Percentiles rank a stretch among this genome's conserved stretches.
Evolutionary conservation across 2,329 filamentous ascomycete genomes (phyloP).

Genomic region (Emergomyces orientalis): DNA sequence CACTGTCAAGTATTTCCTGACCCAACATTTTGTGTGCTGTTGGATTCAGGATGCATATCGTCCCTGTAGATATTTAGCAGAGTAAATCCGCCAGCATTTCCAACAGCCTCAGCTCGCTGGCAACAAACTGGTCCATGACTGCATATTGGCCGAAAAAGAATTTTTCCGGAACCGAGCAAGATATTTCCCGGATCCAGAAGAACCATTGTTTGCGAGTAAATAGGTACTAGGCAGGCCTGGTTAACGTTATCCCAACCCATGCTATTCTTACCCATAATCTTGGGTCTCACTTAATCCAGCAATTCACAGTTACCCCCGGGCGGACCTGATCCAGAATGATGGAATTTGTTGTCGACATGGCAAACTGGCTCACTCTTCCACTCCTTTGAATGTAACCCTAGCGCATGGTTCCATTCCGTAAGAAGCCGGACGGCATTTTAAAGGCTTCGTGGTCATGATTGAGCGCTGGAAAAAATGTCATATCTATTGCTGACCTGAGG

Average conservation of each 20-base stretch:
- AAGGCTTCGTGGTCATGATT: constrained; percentile 22
- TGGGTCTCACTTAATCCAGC: constrained; percentile 28
- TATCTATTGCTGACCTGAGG: constrained; percentile 31
- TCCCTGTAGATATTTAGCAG: constrained; percentile 25
- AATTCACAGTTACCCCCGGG: constrained; percentile 28
- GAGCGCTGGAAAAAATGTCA: constrained; percentile 34
- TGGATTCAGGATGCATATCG: constrained; percentile 34
- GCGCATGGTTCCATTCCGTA: constrained; percentile 28
- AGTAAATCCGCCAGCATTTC: not conserved
- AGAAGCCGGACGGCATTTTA: constrained; percentile 28
- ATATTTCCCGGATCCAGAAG: constrained; percentile 20
- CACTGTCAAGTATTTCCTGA: too few species aligned
- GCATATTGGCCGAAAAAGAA: constrained; percentile 34
- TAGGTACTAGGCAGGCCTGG: constrained; percentile 29
- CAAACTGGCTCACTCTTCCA: constrained; percentile 30
- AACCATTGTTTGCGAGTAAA: constrained; percentile 21
- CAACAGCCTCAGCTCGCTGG: not conserved
- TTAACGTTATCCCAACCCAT: constrained; percentile 31
- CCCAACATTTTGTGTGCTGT: constrained; percentile 32
- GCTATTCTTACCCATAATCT: constrained; percentile 26
- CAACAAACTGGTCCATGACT: not conserved
- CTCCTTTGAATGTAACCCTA: constrained; percentile 23
- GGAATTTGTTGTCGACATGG: constrained; percentile 32
- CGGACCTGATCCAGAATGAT: constrained; percentile 33
- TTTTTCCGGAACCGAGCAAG: constrained; percentile 29